phyloP scores from a whole-genome alignment of 495 filamentous ascomycete genomes.

The Cercophora samala region DNA sequence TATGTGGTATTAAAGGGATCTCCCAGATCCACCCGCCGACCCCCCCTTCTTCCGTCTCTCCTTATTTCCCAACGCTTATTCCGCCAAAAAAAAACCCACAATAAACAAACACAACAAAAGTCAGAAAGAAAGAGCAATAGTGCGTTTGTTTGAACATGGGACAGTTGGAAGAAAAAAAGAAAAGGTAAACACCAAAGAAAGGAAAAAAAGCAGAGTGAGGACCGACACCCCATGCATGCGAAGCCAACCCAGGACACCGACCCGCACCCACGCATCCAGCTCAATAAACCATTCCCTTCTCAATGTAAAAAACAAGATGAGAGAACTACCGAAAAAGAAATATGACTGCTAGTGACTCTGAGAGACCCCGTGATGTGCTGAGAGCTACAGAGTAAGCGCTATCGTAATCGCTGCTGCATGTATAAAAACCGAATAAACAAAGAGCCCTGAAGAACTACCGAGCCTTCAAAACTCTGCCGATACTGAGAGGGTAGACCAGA shows the following conservation, averaged over 20 bases:
- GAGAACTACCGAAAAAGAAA: not conserved
- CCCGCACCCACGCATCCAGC: conserved; percentile 23
- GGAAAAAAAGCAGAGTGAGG: conserved; percentile 8
- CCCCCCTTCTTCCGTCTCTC: not conserved
- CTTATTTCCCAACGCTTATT: not conserved
- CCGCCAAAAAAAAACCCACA: no score
- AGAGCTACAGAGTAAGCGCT: not conserved
- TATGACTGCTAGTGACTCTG: not conserved
- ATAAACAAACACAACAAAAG: conserved; percentile 9
- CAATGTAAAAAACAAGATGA: conserved; percentile 12
- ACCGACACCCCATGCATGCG: conserved; percentile 27
- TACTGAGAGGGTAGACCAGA: conserved; percentile 11
- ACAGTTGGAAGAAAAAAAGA: not conserved
- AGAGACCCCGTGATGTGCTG: not conserved
- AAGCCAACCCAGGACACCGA: conserved; percentile 26
- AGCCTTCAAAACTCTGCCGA: conserved; percentile 12
- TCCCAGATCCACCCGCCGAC: not conserved
- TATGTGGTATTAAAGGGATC: conserved; percentile 8
- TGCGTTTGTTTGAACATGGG: not conserved
- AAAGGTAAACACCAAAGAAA: not conserved
- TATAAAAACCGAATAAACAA: conserved; percentile 2
- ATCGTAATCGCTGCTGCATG: not conserved
- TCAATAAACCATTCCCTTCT: conserved; percentile 17
- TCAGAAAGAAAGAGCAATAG: not conserved
- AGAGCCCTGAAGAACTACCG: not conserved